Conservation (phyloP, 495 filamentous ascomycete genomes). For the Tetracladium marchalianum region DNA sequence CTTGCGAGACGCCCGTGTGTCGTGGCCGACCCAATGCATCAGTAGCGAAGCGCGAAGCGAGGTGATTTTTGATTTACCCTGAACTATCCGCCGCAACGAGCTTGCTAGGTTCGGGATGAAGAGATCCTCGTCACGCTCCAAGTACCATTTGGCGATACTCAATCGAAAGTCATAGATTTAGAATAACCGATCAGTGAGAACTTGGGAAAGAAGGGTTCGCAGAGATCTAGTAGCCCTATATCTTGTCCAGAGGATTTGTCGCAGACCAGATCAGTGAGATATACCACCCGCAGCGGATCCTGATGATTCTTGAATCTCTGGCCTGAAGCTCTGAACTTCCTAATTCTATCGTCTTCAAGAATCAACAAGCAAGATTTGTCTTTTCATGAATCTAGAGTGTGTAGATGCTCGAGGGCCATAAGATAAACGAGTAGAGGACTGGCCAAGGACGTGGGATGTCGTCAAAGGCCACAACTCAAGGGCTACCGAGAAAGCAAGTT, state of each 20-base stretch:
- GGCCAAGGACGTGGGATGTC: neutral
- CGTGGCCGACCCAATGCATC: neutral
- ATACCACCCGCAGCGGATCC: neutral
- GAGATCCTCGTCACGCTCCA: neutral
- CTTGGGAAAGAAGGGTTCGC: neutral
- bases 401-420: neutral
- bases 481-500: too few relatives aligned
- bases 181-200: too few relatives aligned
- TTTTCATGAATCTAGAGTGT: neutral
- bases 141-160: conserved; percentile 3
- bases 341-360: neutral
- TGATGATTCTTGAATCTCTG: neutral
- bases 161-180: too few relatives aligned
- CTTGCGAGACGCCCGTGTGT: too few relatives aligned
- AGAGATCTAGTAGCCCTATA: conserved; percentile 2
- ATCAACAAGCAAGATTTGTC: neutral
- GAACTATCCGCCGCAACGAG: neutral
- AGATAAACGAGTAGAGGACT: neutral
- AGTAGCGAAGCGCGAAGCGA: neutral
- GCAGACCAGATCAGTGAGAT: neutral
- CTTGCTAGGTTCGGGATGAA: conserved; percentile 4
- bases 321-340: neutral
- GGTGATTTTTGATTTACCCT: neutral
- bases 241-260: neutral
- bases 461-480: neutral